Evolutionary conservation across 2,329 filamentous ascomycete genomes (phyloP).

Genomic region (Neospermospora avenae): DNA sequence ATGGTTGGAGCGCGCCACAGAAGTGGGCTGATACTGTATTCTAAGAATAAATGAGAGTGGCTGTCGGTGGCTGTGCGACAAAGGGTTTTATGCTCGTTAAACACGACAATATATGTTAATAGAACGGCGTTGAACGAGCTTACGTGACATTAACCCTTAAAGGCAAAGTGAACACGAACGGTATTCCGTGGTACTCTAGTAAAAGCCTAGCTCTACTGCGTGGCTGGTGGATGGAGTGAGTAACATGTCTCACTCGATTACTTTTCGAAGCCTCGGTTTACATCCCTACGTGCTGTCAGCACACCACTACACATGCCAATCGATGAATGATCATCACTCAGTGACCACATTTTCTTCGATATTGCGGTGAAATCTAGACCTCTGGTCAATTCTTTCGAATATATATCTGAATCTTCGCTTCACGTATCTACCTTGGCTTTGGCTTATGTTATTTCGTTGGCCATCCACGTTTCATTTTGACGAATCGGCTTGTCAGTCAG

Average conservation of each 20-base stretch:
- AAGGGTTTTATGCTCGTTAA: background rate
- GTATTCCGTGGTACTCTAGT: background rate
- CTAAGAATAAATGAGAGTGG: slow-evolving; percentile 2
- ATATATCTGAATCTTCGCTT: background rate
- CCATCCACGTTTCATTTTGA: background rate
- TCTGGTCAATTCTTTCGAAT: background rate
- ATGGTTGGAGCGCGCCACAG: slow-evolving; percentile 1
- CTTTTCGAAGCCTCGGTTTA: background rate
- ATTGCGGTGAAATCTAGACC: background rate
- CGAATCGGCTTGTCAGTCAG: background rate
- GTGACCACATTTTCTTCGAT: background rate
- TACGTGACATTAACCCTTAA: background rate
- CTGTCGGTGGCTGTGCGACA: slow-evolving; percentile 3
- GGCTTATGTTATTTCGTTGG: background rate
- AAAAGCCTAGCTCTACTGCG: background rate
- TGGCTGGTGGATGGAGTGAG: background rate
- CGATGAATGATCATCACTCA: background rate
- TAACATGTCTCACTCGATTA: background rate
- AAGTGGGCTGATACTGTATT: background rate
- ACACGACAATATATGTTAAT: background rate
- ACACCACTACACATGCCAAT: background rate
- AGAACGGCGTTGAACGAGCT: background rate
- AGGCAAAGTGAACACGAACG: background rate
- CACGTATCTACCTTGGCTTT: background rate
- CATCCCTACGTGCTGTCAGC: background rate